Conservation (phyloP, 441 rosid genomes). For the Corymbia calophylla region DNA sequence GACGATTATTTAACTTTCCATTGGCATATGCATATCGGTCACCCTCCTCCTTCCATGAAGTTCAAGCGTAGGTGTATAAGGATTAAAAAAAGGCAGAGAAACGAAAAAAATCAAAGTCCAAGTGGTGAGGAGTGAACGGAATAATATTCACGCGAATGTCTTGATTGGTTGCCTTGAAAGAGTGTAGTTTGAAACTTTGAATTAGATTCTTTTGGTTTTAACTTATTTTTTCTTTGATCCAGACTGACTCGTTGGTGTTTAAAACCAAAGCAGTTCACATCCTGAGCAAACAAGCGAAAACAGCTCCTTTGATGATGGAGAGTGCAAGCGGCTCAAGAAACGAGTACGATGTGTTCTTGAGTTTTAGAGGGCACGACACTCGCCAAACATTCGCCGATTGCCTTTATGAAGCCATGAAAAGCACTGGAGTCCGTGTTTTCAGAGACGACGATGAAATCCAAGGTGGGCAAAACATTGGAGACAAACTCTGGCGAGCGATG, state of each 20-base stretch:
- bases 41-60: neutral
- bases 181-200: neutral
- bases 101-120: neutral
- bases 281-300: neutral
- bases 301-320: neutral
- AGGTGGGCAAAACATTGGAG: neutral
- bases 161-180: no score
- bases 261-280: neutral
- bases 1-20: neutral
- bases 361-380: neutral
- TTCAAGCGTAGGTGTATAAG: neutral
- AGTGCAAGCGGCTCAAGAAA: neutral
- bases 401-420: neutral
- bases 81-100: neutral
- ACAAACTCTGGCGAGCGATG: neutral
- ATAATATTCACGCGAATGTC: no score
- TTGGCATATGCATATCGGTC: neutral
- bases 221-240: neutral
- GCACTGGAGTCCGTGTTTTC: neutral
- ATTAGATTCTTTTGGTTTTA: neutral
- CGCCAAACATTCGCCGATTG: neutral
- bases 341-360: neutral
- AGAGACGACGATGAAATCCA: neutral
- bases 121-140: no score
- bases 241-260: neutral